Evolutionary conservation across 495 filamentous ascomycete species (phyloP).

Genomic region (Neurospora africana): DNA sequence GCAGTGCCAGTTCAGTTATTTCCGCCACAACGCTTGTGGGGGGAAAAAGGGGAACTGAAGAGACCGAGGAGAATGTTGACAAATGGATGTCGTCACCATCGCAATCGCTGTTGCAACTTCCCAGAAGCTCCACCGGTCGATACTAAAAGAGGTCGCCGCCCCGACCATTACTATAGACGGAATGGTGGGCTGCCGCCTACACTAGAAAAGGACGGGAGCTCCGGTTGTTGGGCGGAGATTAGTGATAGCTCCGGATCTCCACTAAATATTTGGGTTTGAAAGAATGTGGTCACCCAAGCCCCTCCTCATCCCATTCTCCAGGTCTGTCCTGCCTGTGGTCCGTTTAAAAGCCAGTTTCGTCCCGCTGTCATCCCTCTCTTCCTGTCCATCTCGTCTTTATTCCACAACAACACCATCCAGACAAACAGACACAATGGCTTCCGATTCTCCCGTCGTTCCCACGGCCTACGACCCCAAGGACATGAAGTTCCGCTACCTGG

Average conservation of each 20-base stretch:
- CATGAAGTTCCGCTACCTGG: conserved; percentile 63
- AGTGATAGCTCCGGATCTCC: background rate
- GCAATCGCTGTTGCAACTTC: conserved; percentile 11
- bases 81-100: conserved; percentile 17
- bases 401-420: conserved; percentile 8
- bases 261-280: background rate
- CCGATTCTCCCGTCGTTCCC: conserved; percentile 18
- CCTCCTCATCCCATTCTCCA: background rate
- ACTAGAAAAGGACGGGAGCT: background rate
- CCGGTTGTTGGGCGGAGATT: background rate
- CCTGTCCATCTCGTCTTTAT: background rate
- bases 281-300: background rate
- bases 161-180: background rate
- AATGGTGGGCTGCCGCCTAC: background rate
- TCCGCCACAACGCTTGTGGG: background rate
- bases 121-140: conserved; percentile 3
- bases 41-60: background rate
- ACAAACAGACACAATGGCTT: conserved; percentile 12
- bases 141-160: conserved; percentile 4
- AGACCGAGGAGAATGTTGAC: background rate
- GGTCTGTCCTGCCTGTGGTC: background rate
- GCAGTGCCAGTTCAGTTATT: background rate
- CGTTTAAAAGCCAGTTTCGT: background rate
- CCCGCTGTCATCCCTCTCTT: background rate
- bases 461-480: conserved; percentile 38